These are phyloP conservation scores for Agarophyton chilense DNA, from an alignment of 23 red algal species.

Conservation along the genomic window DNA sequence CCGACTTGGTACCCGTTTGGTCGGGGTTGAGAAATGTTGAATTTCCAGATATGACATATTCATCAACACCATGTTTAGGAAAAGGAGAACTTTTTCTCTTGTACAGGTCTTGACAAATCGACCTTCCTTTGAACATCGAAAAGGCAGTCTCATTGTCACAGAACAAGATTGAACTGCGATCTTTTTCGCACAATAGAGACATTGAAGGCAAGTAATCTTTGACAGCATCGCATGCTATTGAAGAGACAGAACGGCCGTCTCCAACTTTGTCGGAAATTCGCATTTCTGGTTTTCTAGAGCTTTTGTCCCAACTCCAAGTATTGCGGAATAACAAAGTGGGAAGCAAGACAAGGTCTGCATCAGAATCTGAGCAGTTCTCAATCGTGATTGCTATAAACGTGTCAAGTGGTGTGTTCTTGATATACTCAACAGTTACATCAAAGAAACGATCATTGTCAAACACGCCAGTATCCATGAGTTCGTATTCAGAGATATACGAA, in stretches of 20 bases:
- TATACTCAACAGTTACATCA: neutral
- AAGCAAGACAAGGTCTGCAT: neutral
- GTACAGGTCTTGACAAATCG: neutral
- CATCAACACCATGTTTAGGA: neutral
- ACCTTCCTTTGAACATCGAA: neutral
- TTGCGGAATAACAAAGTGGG: neutral
- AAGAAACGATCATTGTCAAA: neutral
- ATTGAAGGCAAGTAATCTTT: neutral
- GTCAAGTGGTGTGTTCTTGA: neutral
- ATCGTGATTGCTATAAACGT: neutral
- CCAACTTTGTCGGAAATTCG: neutral
- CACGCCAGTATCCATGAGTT: conserved; percentile 8
- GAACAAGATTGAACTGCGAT: neutral
- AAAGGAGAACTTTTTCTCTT: neutral
- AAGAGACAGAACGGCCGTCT: neutral
- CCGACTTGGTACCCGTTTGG: neutral
- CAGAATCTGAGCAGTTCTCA: neutral
- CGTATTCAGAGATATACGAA: neutral
- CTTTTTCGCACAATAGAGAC: neutral
- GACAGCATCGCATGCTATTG: neutral
- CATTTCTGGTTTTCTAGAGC: neutral
- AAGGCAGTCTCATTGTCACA: conserved; percentile 3
- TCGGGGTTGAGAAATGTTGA: neutral
- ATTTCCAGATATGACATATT: neutral
- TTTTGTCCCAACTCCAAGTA: neutral